phyloP scores from a whole-genome alignment of 768 basidiomycete genomes.

The Glaciozyma antarctica region DNA sequence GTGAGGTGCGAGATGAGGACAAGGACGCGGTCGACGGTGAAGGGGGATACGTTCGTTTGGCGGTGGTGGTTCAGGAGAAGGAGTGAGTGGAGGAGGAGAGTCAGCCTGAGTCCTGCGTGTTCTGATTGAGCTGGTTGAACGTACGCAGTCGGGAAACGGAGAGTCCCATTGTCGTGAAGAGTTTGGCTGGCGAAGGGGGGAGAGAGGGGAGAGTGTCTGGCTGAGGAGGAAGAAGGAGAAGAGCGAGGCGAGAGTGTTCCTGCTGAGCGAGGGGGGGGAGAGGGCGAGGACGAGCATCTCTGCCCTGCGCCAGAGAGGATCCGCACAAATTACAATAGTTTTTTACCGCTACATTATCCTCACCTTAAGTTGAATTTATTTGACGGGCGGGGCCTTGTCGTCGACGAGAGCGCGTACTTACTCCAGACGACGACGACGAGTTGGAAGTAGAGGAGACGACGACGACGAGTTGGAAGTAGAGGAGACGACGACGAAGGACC shows the following conservation, averaged over 20 bases:
- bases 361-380: too few species aligned
- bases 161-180: slow-evolving; percentile 21
- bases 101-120: not conserved
- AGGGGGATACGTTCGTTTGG: not conserved
- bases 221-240: not conserved
- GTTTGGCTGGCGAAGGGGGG: not conserved
- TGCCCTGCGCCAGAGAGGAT: too few species aligned
- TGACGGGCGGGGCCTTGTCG: too few species aligned
- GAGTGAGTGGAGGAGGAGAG: not conserved
- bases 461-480: too few species aligned
- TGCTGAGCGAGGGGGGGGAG: not conserved
- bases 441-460: too few species aligned
- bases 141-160: slow-evolving; percentile 26
- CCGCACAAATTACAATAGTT: too few species aligned
- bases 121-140: not conserved
- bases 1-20: not conserved
- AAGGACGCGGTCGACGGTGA: not conserved
- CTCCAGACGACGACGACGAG: too few species aligned
- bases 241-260: not conserved
- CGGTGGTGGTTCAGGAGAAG: not conserved
- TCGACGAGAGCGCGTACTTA: too few species aligned
- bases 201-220: not conserved
- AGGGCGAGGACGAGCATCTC: too few species aligned
- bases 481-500: too few species aligned
- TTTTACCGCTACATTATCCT: too few species aligned